Conservation (phyloP, 352 stramenopile species). For the Globisporangium sylvaticum region DNA sequence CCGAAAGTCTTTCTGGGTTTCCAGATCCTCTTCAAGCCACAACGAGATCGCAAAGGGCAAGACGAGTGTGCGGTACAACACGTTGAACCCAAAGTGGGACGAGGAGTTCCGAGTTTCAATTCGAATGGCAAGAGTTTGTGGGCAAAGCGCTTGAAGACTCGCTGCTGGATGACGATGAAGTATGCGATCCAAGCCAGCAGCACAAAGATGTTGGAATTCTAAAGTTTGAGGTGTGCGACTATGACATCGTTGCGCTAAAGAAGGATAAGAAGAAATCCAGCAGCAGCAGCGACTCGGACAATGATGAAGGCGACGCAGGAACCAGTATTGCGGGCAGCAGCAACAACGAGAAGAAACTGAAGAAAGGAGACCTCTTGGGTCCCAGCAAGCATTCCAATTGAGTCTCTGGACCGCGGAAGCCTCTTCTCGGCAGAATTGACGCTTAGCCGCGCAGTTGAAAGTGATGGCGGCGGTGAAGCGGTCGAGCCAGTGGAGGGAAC, state of each 20-base stretch:
- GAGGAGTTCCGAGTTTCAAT: slow-evolving; percentile 58
- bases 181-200: background rate
- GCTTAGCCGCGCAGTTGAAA: slow-evolving; percentile 19
- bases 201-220: background rate
- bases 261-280: slow-evolving; percentile 8
- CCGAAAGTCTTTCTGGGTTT: slow-evolving; percentile 16
- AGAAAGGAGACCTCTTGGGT: slow-evolving; percentile 45
- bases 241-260: slow-evolving; percentile 27
- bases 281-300: slow-evolving; percentile 2
- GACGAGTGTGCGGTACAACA: slow-evolving; percentile 49
- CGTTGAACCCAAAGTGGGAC: slow-evolving; percentile 63
- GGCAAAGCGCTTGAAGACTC: background rate
- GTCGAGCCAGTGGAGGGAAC: slow-evolving; percentile 31
- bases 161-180: background rate
- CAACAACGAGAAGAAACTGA: background rate
- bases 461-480: slow-evolving; percentile 11
- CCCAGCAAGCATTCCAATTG: slow-evolving; percentile 32
- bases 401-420: slow-evolving; percentile 39
- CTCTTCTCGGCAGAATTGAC: slow-evolving; percentile 35
- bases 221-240: slow-evolving; percentile 31
- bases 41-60: slow-evolving; percentile 35
- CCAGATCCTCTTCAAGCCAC: slow-evolving; percentile 11
- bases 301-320: slow-evolving; percentile 10
- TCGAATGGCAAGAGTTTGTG: slow-evolving; percentile 5
- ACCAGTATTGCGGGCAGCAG: background rate